Base-by-base conservation (phyloP, 495 filamentous ascomycete species). In the Annulohypoxylon moriforme region DNA sequence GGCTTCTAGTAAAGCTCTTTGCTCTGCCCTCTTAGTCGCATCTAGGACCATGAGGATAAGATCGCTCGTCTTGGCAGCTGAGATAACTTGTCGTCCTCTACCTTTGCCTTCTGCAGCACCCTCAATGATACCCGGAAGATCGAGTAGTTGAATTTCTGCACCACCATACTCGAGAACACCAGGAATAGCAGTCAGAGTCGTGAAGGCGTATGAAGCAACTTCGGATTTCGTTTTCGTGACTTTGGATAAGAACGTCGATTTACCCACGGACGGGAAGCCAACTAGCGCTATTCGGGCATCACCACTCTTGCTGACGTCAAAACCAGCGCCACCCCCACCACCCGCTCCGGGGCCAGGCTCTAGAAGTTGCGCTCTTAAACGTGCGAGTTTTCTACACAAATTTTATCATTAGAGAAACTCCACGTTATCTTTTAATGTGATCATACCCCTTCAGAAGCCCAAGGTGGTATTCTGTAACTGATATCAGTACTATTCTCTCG, bases 141-240 rank as follows among this genome's bases (percentile, higher is more conserved):
- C 96, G 42, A 99, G 90, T 66, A 99, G 92, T 80, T 99, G 96
- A 66, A 99, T 98, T 81, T 99, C 96, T 1, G 96, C 96, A 49
- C 96, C 96, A 7, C 94, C 96, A 81, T 99, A 99, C 82, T 98
- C 96, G 66, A 99, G 86, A 8, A 99, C 96, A 69, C 96, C 96
- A 13, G 96, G 96, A 67, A 99, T 99, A 13, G 96, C 96, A 1
- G 96, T 99, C 24, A 99, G 84, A 0, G 96, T 99, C 4, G 96
- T 99, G 88, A 99, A 99, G 62, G 94, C 91, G 80, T 99, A 99
- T 0, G 96, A 91, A 2, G 96, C 96, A 33, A 98, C 93, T 79
- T 97, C 96, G 69, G 93, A 96, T 79, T 94, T 96, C 27, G 96
- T 99, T 80, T 98, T 98, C 61, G 96, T 99, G 81, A 99, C 97